Conservation (phyloP, 1,139 yeast species). For the Candida tropicalis region DNA sequence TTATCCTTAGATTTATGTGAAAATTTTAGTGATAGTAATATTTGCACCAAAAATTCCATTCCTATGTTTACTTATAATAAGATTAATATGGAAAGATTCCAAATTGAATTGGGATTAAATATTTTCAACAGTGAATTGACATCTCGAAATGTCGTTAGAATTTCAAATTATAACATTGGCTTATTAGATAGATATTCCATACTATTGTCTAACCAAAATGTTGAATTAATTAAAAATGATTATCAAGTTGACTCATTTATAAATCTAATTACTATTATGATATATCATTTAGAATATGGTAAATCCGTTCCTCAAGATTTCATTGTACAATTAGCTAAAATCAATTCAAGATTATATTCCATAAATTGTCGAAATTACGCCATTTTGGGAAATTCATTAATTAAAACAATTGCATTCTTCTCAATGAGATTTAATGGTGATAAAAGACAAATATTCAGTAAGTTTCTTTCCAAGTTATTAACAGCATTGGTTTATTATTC, state of each 20-base stretch:
- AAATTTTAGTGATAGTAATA: constrained; percentile 1
- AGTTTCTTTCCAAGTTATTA: constrained; percentile 21
- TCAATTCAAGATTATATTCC: constrained; percentile 24
- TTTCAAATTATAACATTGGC: neutral
- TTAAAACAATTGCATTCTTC: constrained; percentile 16
- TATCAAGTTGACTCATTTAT: constrained; percentile 24
- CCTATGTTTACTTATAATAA: constrained; percentile 2
- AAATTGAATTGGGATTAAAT: neutral
- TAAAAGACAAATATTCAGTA: constrained; percentile 18
- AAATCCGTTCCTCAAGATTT: constrained; percentile 17
- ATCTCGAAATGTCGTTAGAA: neutral
- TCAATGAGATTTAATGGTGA: constrained; percentile 13
- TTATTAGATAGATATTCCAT: neutral
- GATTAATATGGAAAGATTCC: neutral
- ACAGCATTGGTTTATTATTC: constrained; percentile 18
- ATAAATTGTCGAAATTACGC: constrained; percentile 19
- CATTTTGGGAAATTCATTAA: constrained; percentile 26
- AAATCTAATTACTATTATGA: constrained; percentile 22
- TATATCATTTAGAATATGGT: constrained; percentile 20
- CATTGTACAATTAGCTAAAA: constrained; percentile 18
- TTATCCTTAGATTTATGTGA: constrained; percentile 13
- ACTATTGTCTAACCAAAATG: constrained; percentile 8
- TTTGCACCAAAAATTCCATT: neutral
- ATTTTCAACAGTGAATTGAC: neutral
- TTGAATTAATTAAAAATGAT: constrained; percentile 16